Percentiles rank a stretch among this genome's conserved stretches.
These are phyloP conservation scores for Thermothelomyces thermophilus DNA, from an alignment of 2,329 filamentous ascomycete genomes.

Conservation along the genomic window DNA sequence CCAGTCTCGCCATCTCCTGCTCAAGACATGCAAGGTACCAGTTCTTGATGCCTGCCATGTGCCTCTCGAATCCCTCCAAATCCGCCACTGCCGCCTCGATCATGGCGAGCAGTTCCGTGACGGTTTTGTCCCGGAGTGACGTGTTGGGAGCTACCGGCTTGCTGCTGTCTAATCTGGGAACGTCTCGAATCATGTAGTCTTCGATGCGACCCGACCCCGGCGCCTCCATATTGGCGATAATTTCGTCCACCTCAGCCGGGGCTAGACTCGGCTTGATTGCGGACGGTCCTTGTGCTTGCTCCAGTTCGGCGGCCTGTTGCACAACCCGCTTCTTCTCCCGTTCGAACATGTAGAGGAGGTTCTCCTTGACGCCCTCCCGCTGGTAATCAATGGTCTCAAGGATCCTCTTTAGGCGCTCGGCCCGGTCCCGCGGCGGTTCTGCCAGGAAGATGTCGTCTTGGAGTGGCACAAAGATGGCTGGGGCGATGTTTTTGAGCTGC, in stretches of 20 bases:
- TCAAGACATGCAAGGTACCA: conserved; percentile 21
- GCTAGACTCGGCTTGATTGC: conserved; percentile 12
- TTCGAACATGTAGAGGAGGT: conserved; percentile 30
- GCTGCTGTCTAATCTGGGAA: background rate
- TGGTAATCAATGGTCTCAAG: conserved; percentile 30
- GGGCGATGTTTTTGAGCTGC: conserved; percentile 25
- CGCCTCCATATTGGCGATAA: conserved; percentile 27
- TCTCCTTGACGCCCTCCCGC: conserved; percentile 27
- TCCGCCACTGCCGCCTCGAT: conserved; percentile 14
- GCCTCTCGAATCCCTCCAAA: conserved; percentile 21
- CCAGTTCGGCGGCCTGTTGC: conserved; percentile 17
- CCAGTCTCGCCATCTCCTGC: conserved; percentile 24
- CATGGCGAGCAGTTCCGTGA: conserved; percentile 15
- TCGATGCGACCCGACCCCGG: conserved; percentile 13
- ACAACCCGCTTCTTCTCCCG: conserved; percentile 31
- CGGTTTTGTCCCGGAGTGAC: conserved; percentile 17
- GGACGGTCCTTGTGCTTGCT: background rate
- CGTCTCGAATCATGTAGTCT: conserved; percentile 24
- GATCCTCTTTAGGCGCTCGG: conserved; percentile 28
- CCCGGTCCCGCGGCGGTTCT: conserved; percentile 24
- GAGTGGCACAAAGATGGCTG: conserved; percentile 32
- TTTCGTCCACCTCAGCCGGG: conserved; percentile 24
- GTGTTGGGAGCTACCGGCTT: background rate
- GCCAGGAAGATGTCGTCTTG: conserved; percentile 27
- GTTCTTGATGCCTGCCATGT: conserved; percentile 22